Base-by-base conservation (phyloP, 2,329 filamentous ascomycete species). In the Xylariales sp. region DNA sequence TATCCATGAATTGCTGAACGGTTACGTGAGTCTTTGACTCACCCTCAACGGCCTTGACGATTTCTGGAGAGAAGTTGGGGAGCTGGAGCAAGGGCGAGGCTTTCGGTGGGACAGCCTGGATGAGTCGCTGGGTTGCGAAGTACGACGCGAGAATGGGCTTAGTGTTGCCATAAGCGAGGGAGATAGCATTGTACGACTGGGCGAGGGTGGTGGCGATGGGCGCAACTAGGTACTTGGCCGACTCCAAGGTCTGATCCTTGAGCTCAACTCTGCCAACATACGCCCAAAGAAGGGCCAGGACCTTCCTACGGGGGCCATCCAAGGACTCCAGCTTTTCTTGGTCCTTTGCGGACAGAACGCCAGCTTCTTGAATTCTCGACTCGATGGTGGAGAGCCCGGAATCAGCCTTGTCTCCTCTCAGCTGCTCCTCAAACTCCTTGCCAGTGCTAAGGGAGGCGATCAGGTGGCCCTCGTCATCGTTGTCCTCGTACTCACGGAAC, bases 181-280 rank as follows among this genome's bases (percentile, higher is more conserved):
- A 74, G 49, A 97, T 95, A 18, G 89, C 81, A 23, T 80, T 82
- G 57, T 95, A 94, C 3, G 91, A 85, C 57, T 91, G 85, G 61
- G 87, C 94, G 44, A 98, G 75, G 33, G 81, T 76, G 43, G 90
- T 80, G 19, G 91, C 93, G 44, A 93, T 85, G 14, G 91, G 89
- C 15, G 88, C 90, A 44, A 93, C 81, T 60, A 93, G 84, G 59
- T 85, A 89, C 68, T 97, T 98, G 61, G 90, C 81, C 58, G 82
- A 81, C 54, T 95, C 84, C 38, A 96, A 72, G 21, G 75, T 72
- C 37, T 76, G 62, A 54, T 95, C 89, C 29, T 85, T 83, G 17
- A 98, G 76, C 53, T 95, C 88, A 39, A 95, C 72, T 32, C 93
- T 85, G 43, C 87, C 88, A 33, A 97, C 77, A 60, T 98, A 97